Percentiles rank a stretch among this genome's conserved stretches.
Conservation (phyloP, 1,284 basidiomycete species). For the Cryptococcus sp. region DNA sequence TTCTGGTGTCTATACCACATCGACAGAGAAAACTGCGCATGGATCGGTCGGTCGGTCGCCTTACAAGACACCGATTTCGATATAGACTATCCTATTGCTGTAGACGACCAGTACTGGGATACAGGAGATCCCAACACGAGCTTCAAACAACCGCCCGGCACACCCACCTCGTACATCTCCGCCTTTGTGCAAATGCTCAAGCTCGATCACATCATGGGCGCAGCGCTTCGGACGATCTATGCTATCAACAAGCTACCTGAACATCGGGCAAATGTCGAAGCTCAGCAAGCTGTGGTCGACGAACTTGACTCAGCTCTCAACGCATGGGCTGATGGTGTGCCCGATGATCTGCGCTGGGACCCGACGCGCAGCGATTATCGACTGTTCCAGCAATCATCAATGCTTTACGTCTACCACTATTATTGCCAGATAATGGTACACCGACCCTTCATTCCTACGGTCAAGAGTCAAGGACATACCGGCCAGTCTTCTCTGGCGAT, state of each 20-base stretch:
- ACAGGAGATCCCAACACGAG: constrained; percentile 57
- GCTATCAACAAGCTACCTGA: constrained; percentile 63
- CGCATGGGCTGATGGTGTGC: constrained; percentile 73
- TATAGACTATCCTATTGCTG: constrained; percentile 72
- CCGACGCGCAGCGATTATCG: constrained; percentile 63
- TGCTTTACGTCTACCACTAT: constrained; percentile 69
- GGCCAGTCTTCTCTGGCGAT: constrained; percentile 71
- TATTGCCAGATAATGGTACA: constrained; percentile 70
- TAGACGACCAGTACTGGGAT: constrained; percentile 83
- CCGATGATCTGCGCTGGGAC: constrained; percentile 73
- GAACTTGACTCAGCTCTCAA: constrained; percentile 70
- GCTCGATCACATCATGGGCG: constrained; percentile 70
- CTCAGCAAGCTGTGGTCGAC: constrained; percentile 69
- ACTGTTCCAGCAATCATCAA: constrained; percentile 71
- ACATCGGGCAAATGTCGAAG: constrained; percentile 62
- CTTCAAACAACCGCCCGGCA: constrained; percentile 62
- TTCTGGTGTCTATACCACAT: constrained; percentile 67
- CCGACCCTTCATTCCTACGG: constrained; percentile 72
- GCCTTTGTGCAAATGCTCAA: constrained; percentile 70
- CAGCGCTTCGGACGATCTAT: constrained; percentile 72
- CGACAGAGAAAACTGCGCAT: constrained; percentile 64
- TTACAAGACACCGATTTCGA: constrained; percentile 86
- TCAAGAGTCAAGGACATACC: constrained; percentile 27
- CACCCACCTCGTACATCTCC: constrained; percentile 55
- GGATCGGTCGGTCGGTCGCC: constrained; percentile 75